Base-by-base conservation (phyloP, 805 yeast species). In the Ogataea degrootiae region DNA sequence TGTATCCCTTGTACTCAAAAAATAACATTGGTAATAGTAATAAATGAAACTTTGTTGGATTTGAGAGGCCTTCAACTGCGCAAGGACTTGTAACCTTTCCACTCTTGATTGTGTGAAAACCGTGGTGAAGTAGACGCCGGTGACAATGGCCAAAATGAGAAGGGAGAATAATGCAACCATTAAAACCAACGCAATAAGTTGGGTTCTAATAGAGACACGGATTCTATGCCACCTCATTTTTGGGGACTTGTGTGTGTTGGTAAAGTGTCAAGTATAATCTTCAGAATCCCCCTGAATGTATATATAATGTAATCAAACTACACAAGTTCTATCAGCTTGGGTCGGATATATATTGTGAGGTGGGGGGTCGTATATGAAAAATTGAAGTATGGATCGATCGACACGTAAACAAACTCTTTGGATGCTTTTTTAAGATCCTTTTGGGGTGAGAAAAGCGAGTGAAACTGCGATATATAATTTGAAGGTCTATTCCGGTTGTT, bases 11-110 rank as follows among this genome's bases (percentile, higher is more conserved):
- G 80, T 71, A 1, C 87, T 69, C 9, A 89, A 68, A 71, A 85
- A 82, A 47, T 75, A 75, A 2, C 83, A 76, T 63, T 88, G 95
- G 59, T 83, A 86, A 61, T 80, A 83, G 26, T 79, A 69, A 50
- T 73, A 76, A 49, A 77, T 77, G 48, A 87, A 68, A 37, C 80
- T 76, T 65, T 88, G 96, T 46, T 75, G 76, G 19, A 89, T 71
- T 63, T 90, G 96, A 0, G 91, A 77, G 0, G 92, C 80, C 63
- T 88, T 89, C 47, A 90, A 70, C 62, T 86, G 86, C 2, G 96
- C 86, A 19, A 89, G 86, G 39, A 87, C 87, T 56, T 78, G 79
- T 23, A 90, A 69, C 47, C 90, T 76, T 51, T 87, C 90, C 1
- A 83, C 79, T 57, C 95, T 73, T 39, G 86, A 65, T 41, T 75